A percentile compares a stretch with the other conserved stretches of the same genome.
phyloP scores from a whole-genome alignment of 2,329 filamentous ascomycete genomes.

The Talaromyces sp. region DNA sequence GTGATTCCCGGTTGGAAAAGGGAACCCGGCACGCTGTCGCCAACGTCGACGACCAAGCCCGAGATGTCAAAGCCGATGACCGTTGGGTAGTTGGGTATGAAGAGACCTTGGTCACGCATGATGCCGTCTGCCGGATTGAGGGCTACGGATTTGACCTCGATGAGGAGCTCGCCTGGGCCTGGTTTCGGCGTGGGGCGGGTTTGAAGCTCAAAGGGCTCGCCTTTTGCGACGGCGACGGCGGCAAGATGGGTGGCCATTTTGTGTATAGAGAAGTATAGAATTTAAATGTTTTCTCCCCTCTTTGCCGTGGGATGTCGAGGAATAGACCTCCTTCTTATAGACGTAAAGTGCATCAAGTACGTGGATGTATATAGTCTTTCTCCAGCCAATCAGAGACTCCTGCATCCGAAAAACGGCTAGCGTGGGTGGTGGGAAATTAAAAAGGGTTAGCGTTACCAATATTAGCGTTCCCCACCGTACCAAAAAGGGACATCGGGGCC shows the following conservation, averaged over 20 bases:
- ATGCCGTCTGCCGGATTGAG: slow-evolving; percentile 44
- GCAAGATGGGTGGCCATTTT: slow-evolving; percentile 37
- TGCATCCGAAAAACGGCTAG: not conserved
- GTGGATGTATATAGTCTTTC: not conserved
- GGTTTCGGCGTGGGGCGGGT: slow-evolving; percentile 40
- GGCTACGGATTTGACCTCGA: slow-evolving; percentile 44
- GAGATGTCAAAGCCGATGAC: slow-evolving; percentile 36
- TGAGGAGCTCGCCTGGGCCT: slow-evolving; percentile 43
- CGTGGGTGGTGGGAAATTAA: not conserved
- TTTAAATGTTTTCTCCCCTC: not conserved
- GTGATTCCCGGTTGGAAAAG: slow-evolving; percentile 29
- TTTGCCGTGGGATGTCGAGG: not conserved
- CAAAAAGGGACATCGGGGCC: not conserved
- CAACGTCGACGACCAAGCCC: slow-evolving; percentile 40
- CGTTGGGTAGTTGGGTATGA: slow-evolving; percentile 37
- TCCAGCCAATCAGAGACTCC: not conserved
- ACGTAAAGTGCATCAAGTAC: not conserved
- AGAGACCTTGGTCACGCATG: slow-evolving; percentile 41
- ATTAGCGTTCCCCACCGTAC: not conserved
- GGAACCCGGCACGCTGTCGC: slow-evolving; percentile 27
- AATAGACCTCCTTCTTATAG: not conserved
- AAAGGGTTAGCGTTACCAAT: not conserved
- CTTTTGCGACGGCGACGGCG: slow-evolving; percentile 31
- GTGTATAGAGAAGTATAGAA: not conserved
- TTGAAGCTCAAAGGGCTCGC: slow-evolving; percentile 32